phyloP scores from a whole-genome alignment of 345 rosid species.

The Eucalyptus sp. region DNA sequence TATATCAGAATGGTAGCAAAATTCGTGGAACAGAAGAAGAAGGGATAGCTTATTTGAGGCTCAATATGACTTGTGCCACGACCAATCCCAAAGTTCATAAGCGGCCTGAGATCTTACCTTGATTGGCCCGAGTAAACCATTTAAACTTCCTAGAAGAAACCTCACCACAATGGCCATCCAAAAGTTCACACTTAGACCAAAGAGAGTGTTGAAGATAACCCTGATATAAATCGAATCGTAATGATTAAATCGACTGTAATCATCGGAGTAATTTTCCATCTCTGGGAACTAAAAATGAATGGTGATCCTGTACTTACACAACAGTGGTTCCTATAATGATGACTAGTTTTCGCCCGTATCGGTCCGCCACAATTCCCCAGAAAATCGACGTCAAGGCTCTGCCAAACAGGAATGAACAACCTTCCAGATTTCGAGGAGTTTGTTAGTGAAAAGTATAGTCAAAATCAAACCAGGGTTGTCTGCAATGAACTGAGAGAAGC shows the following conservation, averaged over 20 bases:
- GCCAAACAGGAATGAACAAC: constrained; percentile 78
- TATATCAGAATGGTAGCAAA: background rate
- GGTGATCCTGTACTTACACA: constrained; percentile 45
- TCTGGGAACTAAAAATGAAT: background rate
- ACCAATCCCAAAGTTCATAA: background rate
- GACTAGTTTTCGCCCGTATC: constrained; percentile 85
- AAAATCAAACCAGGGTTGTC: background rate
- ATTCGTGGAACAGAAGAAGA: background rate
- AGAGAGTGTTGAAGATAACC: constrained; percentile 78
- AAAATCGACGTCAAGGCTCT: constrained; percentile 74
- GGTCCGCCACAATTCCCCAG: constrained; percentile 89
- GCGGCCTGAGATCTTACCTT: constrained; percentile 25
- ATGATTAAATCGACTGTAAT: background rate
- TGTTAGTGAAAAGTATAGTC: background rate
- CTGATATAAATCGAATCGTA: constrained; percentile 20
- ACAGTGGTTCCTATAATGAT: constrained; percentile 50
- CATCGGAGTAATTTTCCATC: background rate
- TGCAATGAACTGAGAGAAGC: background rate
- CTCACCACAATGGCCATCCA: constrained; percentile 85
- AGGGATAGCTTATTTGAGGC: background rate
- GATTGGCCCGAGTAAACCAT: constrained; percentile 83
- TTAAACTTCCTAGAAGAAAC: constrained; percentile 84
- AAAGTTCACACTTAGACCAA: constrained; percentile 78
- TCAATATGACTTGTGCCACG: background rate
- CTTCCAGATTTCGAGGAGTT: constrained; percentile 14